phyloP scores from a whole-genome alignment of 1,284 basidiomycete species.

The Mycosarcoma maydis region DNA sequence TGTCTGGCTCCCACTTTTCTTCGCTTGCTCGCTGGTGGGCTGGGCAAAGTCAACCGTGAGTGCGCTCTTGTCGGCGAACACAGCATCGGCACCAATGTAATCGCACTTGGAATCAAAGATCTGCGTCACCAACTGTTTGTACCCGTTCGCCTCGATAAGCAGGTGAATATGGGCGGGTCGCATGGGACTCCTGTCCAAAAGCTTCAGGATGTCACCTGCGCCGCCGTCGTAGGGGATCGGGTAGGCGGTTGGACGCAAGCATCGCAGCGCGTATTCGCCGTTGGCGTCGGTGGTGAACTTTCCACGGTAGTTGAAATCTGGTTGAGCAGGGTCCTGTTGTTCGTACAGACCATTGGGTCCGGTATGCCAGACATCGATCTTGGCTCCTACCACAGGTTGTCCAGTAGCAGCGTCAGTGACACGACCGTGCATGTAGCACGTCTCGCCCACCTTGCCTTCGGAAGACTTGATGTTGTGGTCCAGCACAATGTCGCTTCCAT shows the following conservation, averaged over 20 bases:
- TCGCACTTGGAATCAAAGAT: conserved; percentile 67
- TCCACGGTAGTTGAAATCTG: conserved; percentile 66
- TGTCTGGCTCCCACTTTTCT: conserved; percentile 22
- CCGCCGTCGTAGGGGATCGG: conserved; percentile 68
- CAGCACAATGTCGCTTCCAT: conserved; percentile 56
- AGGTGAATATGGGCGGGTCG: conserved; percentile 68
- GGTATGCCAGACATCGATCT: conserved; percentile 68
- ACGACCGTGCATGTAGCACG: conserved; percentile 62
- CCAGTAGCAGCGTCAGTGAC: conserved; percentile 63
- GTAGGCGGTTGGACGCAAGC: conserved; percentile 67
- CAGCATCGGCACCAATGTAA: conserved; percentile 67
- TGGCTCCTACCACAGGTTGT: conserved; percentile 64
- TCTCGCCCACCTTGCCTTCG: conserved; percentile 59
- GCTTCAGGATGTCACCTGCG: conserved; percentile 65
- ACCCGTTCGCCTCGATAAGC: conserved; percentile 29
- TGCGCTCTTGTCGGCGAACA: conserved; percentile 68
- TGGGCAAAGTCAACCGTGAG: conserved; percentile 63
- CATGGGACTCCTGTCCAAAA: conserved; percentile 68
- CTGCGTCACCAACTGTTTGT: conserved; percentile 45
- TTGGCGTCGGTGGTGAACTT: conserved; percentile 65
- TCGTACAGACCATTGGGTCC: conserved; percentile 68
- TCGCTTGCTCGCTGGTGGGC: conserved; percentile 35
- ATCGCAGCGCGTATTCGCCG: conserved; percentile 64
- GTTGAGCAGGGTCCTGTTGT: conserved; percentile 66
- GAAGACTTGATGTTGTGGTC: conserved; percentile 58